phyloP scores from a whole-genome alignment of 345 rosid genomes.

The Excoecaria agallocha region DNA sequence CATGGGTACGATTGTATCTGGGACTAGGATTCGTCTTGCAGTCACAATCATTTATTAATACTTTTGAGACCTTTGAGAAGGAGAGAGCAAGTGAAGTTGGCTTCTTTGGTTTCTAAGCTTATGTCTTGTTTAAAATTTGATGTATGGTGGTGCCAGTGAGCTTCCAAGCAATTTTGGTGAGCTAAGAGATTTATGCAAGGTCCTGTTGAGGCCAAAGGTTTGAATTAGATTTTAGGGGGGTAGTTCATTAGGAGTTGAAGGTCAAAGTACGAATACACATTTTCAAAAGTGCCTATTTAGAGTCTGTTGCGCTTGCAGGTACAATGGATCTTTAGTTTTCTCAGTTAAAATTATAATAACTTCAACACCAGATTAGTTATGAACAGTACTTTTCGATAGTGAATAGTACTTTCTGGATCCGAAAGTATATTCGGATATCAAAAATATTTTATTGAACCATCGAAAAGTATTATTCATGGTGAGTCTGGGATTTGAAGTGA shows the following conservation, averaged over 20 bases:
- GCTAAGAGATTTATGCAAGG: conserved; percentile 13
- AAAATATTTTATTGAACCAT: no score
- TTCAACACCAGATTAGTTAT: no score
- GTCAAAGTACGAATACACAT: neutral
- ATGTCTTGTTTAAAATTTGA: neutral
- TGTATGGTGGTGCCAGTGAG: conserved; percentile 3
- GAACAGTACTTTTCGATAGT: no score
- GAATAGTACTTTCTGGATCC: no score
- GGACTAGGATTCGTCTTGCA: no score
- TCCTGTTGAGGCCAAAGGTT: conserved; percentile 10
- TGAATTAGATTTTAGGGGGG: neutral
- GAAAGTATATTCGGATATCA: no score
- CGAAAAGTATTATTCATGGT: no score
- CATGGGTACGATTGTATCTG: no score
- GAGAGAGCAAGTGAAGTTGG: conserved; percentile 86
- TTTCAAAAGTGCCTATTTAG: neutral
- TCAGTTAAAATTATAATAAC: no score
- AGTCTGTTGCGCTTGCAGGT: no score
- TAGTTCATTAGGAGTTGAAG: neutral
- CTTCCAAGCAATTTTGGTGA: conserved; percentile 20
- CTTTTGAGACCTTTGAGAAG: conserved; percentile 87
- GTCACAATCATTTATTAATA: no score
- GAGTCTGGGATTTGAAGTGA: no score
- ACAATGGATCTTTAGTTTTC: neutral
- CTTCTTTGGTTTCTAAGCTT: conserved; percentile 66